Base-by-base conservation (phyloP, 768 basidiomycete genomes). In the Trametes cingulata region DNA sequence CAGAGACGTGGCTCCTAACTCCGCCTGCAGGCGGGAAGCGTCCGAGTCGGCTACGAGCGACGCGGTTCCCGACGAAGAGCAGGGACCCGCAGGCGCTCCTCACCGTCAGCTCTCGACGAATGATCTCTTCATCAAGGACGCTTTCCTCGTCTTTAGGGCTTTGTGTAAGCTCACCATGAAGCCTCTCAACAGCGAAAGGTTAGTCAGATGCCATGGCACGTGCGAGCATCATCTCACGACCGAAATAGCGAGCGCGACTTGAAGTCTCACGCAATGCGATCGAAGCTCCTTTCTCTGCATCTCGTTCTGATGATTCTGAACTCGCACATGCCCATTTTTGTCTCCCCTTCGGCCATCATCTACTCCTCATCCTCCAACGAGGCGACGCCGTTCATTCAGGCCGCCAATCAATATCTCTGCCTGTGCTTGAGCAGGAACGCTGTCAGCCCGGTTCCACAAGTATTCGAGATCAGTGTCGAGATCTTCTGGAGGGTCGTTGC, bases 121-220 rank as follows among this genome's bases (percentile, higher is more conserved):
- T 52, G 96, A 99, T 66, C 76, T 98, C 56, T 96, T 95, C 72
- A 82, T 97, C 70, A 98, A 98, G 71, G 97, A 99, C 70, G 95
- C 97, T 0, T 99, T 98, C 78, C 82, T 99, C 61, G 96, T 99
- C 37, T 96, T 98, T 76, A 83, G 97, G 46, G 95, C 97, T 0
- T 79, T 99, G 12, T 98, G 97, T 78, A 98, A 98, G 72, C 78
- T 98, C 64, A 95, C 94, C 9, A 98, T 98, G 95, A 98, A 98
- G 73, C 91, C 95, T 12, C 77, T 99, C 47, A 91, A 93, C 67
- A 85, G 83, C 6, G 97, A 99, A 75, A 96, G 93, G 95, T 95
- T 47, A 51, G 84, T 35, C 0, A 10, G 19, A 19, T 1, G 20
- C 10, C 22, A 45, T 12, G 19, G 19, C 14, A 27, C 40, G 13